Evolutionary conservation across 371 early-diverging fungal species (phyloP).

Genomic region (Dentiscutata heterogama): DNA sequence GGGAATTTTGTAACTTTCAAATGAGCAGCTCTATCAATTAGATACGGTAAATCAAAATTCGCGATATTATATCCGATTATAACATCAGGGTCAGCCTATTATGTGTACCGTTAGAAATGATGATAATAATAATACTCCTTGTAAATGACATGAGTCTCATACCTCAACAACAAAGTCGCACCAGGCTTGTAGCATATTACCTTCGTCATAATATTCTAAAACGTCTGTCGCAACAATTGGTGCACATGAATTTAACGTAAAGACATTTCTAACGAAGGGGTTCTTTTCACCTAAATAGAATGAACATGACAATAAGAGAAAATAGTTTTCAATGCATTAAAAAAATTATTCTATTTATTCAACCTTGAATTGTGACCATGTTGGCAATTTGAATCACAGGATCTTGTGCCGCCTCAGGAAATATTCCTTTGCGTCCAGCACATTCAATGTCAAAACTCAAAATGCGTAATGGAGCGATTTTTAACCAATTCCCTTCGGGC

Average conservation of each 20-base stretch:
- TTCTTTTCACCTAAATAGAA: constrained; percentile 69
- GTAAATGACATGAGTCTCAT: background rate
- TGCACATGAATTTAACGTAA: constrained; percentile 91
- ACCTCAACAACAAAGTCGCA: constrained; percentile 83
- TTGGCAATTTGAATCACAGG: constrained; percentile 99
- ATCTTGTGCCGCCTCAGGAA: constrained; percentile 95
- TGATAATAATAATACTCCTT: background rate
- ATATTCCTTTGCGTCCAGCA: constrained; percentile 96
- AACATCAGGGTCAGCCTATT: constrained; percentile 95
- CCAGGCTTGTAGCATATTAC: constrained; percentile 90
- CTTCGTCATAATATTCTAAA: constrained; percentile 86
- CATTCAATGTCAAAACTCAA: constrained; percentile 99
- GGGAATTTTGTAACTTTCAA: constrained; percentile 84
- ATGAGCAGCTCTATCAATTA: constrained; percentile 93
- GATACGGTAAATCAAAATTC: constrained; percentile 99
- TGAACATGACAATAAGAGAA: background rate
- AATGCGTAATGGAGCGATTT: constrained; percentile 96
- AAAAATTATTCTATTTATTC: background rate
- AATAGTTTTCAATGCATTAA: background rate
- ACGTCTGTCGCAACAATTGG: constrained; percentile 96
- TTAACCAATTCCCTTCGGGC: constrained; percentile 93
- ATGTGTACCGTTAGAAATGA: background rate
- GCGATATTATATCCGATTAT: constrained; percentile 99
- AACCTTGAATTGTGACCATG: constrained; percentile 90
- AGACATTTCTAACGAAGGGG: constrained; percentile 94